phyloP scores from a whole-genome alignment of 305 asterid species.

The Striga hermonthica region DNA sequence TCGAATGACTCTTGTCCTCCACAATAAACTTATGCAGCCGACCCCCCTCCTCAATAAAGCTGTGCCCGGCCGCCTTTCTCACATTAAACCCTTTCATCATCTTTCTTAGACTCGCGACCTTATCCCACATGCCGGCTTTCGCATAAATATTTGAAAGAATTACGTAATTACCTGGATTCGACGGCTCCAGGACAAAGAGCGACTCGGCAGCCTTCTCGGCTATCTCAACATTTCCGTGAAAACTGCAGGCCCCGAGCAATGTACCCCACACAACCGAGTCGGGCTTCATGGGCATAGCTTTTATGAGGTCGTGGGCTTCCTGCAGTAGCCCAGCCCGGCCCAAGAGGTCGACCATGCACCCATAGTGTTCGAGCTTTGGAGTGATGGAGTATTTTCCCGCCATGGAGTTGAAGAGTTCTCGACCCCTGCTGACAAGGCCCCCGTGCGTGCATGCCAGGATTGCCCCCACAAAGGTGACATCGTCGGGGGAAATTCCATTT shows the following conservation, averaged over 20 bases:
- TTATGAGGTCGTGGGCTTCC: constrained; percentile 62
- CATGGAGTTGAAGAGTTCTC: constrained; percentile 64
- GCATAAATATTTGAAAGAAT: constrained; percentile 83
- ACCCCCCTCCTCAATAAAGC: constrained; percentile 80
- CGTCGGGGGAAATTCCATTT: constrained; percentile 57
- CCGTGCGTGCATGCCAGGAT: constrained; percentile 85
- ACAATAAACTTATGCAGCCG: constrained; percentile 66
- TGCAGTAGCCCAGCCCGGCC: constrained; percentile 70
- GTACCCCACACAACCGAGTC: constrained; percentile 89
- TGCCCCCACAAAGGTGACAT: constrained; percentile 82
- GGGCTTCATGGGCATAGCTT: constrained; percentile 69
- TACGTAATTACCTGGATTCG: constrained; percentile 81
- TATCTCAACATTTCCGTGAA: constrained; percentile 60
- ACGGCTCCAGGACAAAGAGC: constrained; percentile 59
- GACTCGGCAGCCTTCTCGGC: constrained; percentile 71
- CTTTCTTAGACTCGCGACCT: constrained; percentile 70
- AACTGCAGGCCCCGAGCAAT: constrained; percentile 82
- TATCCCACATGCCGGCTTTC: constrained; percentile 56
- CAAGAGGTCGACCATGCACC: constrained; percentile 86
- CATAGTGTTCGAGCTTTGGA: constrained; percentile 84
- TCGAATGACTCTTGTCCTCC: constrained; percentile 67
- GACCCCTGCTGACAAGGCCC: constrained; percentile 62
- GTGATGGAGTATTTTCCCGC: constrained; percentile 34
- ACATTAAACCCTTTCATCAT: constrained; percentile 62
- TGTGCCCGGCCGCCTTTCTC: constrained; percentile 66